Conservation (phyloP, 495 filamentous ascomycete genomes). For the Penicillium flavigenum region DNA sequence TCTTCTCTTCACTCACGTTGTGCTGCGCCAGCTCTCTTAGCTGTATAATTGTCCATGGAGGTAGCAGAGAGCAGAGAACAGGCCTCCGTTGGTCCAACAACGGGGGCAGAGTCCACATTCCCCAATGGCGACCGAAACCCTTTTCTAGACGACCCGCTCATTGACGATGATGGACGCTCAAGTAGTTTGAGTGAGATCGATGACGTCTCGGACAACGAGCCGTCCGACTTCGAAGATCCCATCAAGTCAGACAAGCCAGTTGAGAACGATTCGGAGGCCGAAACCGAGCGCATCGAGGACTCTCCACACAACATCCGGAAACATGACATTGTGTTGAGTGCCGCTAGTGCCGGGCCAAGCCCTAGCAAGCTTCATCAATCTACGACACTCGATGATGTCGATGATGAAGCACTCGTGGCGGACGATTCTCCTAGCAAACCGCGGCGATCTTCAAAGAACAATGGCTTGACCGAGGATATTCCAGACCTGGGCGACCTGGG, state of each 20-base stretch:
- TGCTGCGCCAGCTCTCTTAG: slow-evolving; percentile 1
- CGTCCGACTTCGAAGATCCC: slow-evolving; percentile 54
- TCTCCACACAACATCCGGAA: slow-evolving; percentile 75
- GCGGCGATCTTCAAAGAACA: slow-evolving; percentile 35
- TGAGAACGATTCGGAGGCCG: slow-evolving; percentile 92
- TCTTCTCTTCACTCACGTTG: slow-evolving; percentile 4
- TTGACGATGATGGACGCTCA: slow-evolving; percentile 49
- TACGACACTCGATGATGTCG: slow-evolving; percentile 48
- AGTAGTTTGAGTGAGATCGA: slow-evolving; percentile 92
- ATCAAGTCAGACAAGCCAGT: slow-evolving; percentile 39
- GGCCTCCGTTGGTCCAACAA: slow-evolving; percentile 35
- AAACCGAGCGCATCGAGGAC: slow-evolving; percentile 90
- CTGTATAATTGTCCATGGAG: slow-evolving; percentile 35
- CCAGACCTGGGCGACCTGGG: slow-evolving; percentile 35
- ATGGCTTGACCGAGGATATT: slow-evolving; percentile 31
- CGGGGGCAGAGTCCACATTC: slow-evolving; percentile 34
- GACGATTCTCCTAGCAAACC: slow-evolving; percentile 47
- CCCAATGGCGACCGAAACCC: slow-evolving; percentile 44
- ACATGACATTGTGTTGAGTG: slow-evolving; percentile 60
- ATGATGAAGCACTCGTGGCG: slow-evolving; percentile 38
- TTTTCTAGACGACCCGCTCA: slow-evolving; percentile 39
- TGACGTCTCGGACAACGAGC: slow-evolving; percentile 64
- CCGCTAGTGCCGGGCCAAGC: slow-evolving; percentile 54
- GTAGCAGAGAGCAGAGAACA: slow-evolving; percentile 44
- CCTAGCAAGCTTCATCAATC: slow-evolving; percentile 65